These are phyloP conservation scores for Elymus sibiricus DNA, from an alignment of 176 grass and related monocot species.

Conservation along the genomic window DNA sequence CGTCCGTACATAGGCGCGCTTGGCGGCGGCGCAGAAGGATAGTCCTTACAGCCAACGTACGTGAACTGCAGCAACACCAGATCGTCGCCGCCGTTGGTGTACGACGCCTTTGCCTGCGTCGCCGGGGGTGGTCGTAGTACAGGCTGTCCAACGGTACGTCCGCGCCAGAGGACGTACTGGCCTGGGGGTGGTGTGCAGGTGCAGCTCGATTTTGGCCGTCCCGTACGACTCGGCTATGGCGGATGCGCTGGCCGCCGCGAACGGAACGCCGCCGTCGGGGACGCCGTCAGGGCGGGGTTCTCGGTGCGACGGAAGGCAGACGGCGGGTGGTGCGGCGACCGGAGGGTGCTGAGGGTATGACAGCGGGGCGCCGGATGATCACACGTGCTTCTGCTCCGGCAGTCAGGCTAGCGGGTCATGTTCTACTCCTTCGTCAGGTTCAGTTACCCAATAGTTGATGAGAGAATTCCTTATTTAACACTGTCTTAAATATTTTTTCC, in stretches of 20 bases:
- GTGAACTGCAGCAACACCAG: conserved; percentile 9
- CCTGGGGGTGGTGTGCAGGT: neutral
- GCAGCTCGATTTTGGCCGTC: neutral
- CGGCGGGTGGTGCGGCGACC: conserved; percentile 24
- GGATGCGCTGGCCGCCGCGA: neutral
- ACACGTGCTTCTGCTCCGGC: conserved; percentile 8
- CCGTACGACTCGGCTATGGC: neutral
- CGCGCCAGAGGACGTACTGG: neutral
- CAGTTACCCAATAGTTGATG: conserved; percentile 10
- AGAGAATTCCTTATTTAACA: too few species aligned
- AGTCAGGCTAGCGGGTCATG: neutral
- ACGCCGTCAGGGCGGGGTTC: conserved; percentile 33
- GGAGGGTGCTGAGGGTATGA: conserved; percentile 45
- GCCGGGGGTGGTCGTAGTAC: conserved; percentile 6
- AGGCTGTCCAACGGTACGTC: neutral
- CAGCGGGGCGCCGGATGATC: neutral
- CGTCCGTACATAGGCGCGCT: too few species aligned
- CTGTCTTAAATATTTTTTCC: too few species aligned
- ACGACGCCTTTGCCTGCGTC: conserved; percentile 15
- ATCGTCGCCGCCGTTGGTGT: neutral
- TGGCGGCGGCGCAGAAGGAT: too few species aligned
- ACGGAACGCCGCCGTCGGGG: neutral
- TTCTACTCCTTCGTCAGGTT: neutral
- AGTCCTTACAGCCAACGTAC: neutral
- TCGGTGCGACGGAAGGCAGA: conserved; percentile 29